A percentile compares a stretch with the other conserved stretches of the same genome.
Evolutionary conservation across 2,329 filamentous ascomycete species (phyloP).

Genomic region (Neonectria ditissima): DNA sequence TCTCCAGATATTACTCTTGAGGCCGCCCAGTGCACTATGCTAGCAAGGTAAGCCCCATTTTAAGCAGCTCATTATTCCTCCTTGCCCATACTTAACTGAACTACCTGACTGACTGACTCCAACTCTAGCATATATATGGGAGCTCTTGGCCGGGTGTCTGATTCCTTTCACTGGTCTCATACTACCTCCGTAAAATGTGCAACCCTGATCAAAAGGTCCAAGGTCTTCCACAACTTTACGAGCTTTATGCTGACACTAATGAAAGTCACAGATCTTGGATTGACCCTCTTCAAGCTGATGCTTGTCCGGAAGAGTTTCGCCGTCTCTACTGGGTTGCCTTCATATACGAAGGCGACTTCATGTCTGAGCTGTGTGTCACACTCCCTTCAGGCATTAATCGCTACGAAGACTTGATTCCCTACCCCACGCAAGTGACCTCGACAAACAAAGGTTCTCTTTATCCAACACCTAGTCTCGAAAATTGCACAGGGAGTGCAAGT

Average conservation of each 20-base stretch:
- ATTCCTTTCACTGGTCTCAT: slow-evolving; percentile 42
- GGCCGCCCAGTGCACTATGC: slow-evolving; percentile 42
- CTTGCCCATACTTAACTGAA: no score
- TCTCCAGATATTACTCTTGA: slow-evolving; percentile 17
- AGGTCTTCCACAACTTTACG: slow-evolving; percentile 23
- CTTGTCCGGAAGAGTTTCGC: slow-evolving; percentile 36
- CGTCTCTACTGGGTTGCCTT: slow-evolving; percentile 47
- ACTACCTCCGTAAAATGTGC: slow-evolving; percentile 37
- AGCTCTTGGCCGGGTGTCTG: slow-evolving; percentile 34
- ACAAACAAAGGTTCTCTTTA: background rate
- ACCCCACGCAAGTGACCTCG: slow-evolving; percentile 7
- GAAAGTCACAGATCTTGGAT: no score
- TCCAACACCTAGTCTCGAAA: no score
- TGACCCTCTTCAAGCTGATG: no score
- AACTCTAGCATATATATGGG: slow-evolving; percentile 9
- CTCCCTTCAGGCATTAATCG: slow-evolving; percentile 46
- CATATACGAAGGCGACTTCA: slow-evolving; percentile 48
- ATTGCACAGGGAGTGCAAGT: no score
- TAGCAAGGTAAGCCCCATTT: slow-evolving; percentile 37
- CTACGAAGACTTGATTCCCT: slow-evolving; percentile 43
- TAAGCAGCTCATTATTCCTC: no score
- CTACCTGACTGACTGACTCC: slow-evolving; percentile 2
- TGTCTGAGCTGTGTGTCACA: slow-evolving; percentile 45
- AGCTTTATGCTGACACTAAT: slow-evolving; percentile 22
- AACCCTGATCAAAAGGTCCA: no score